Conservation (phyloP, 805 yeast genomes). For the Saccharomycopsis capsularis region DNA sequence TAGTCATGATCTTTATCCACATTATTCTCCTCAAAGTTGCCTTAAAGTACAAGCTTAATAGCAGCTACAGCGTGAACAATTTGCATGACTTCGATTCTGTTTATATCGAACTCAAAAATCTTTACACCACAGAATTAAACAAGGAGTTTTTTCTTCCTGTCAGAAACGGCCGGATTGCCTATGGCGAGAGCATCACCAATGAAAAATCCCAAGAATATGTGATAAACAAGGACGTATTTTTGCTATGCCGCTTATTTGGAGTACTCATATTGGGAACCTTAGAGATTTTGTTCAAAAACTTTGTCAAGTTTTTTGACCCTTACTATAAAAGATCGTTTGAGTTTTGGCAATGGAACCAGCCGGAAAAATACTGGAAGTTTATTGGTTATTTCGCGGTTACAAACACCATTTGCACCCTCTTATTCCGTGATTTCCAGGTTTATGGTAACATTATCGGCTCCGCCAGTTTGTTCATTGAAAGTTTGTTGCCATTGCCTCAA, state of each 20-base stretch:
- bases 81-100: conserved; percentile 14
- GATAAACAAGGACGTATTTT: background rate
- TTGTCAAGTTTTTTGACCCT: conserved; percentile 62
- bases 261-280: background rate
- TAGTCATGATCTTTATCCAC: conserved; percentile 83
- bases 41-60: conserved; percentile 42
- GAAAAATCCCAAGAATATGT: background rate
- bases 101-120: background rate
- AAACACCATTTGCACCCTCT: conserved; percentile 36
- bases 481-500: conserved; percentile 70
- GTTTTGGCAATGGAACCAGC: conserved; percentile 85
- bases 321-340: conserved; percentile 53
- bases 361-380: conserved; percentile 55
- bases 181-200: conserved; percentile 13
- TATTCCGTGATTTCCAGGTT: conserved; percentile 31
- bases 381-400: conserved; percentile 38
- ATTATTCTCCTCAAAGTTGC: conserved; percentile 55
- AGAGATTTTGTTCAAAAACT: conserved; percentile 27
- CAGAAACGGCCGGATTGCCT: background rate
- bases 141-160: background rate
- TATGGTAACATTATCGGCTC: conserved; percentile 52
- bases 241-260: background rate
- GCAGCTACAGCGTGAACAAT: background rate
- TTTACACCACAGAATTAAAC: background rate
- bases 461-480: conserved; percentile 63